Base-by-base conservation (phyloP, 2,329 filamentous ascomycete species). In the Neonectria coccinea region DNA sequence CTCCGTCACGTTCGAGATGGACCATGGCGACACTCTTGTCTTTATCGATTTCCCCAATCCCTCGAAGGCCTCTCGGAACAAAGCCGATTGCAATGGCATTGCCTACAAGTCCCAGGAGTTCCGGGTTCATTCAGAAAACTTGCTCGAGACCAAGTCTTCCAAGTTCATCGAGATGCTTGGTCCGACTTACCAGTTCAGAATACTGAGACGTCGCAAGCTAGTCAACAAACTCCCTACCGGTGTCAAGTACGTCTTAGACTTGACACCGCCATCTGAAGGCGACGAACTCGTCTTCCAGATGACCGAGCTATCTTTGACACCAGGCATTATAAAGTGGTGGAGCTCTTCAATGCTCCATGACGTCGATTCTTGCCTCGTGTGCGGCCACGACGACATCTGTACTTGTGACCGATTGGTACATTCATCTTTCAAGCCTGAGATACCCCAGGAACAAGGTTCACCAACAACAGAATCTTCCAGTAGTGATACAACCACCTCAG, bases 231-330 rank as follows among this genome's bases (percentile, higher is more conserved):
- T 81, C 10, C 80, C 79, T 0, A 68, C 76, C 2, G 84, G 82
- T 0, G 77, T 91, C 71, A 83, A 83, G 62, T 91, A 86, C 67
- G 78, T 91, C 18, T 70, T 92, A 39, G 89, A 92, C 68, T 79
- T 92, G 12, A 91, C 88, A 0, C 89, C 89, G 0, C 83, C 86
- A 0, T 77, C 77, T 0, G 85, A 90, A 72, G 90, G 88, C 1
- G 88, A 91, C 2, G 89, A 90, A 12, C 83, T 88, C 10, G 85
- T 89, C 1, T 84, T 86, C 25, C 80, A 87, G 63, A 81, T 89
- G 62, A 86, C 86, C 1, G 84, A 88, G 62, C 71, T 91, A 12
- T 89, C 84, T 12, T 84, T 89, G 57, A 85, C 88, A 0, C 75
- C 79, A 4, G 84, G 84, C 1, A 81, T 91, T 36, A 82, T 83